Conservation (phyloP, 768 basidiomycete species). For the Auriscalpium orientale region DNA sequence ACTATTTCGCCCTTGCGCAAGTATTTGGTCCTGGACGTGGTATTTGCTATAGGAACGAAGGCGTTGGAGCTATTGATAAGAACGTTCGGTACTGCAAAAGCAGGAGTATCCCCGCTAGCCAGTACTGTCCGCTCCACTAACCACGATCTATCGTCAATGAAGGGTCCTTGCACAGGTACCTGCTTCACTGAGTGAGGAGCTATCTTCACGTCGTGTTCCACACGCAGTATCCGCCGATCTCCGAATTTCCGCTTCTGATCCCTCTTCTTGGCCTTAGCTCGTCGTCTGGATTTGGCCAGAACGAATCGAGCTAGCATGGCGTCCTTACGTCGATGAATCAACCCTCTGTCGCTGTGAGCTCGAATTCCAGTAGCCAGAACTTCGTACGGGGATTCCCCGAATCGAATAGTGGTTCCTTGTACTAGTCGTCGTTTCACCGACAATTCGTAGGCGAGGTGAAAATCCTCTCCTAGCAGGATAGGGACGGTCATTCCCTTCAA, state of each 20-base stretch:
- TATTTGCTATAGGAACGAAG: not conserved
- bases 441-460: too few relatives aligned
- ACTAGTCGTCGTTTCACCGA: too few relatives aligned
- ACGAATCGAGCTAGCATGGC: not conserved
- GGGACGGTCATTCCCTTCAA: too few relatives aligned
- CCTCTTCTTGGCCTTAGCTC: not conserved
- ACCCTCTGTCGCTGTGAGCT: slow-evolving; percentile 6
- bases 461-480: too few relatives aligned
- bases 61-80: not conserved
- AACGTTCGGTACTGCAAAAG: not conserved
- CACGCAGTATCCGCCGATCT: not conserved
- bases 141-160: not conserved
- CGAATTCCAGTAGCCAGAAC: slow-evolving; percentile 10
- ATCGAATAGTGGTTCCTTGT: too few relatives aligned
- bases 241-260: not conserved
- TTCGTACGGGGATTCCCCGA: too few relatives aligned
- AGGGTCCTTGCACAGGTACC: not conserved
- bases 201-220: not conserved
- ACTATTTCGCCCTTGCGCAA: not conserved
- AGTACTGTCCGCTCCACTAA: not conserved
- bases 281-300: not conserved
- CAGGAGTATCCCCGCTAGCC: slow-evolving; percentile 1
- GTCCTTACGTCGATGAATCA: not conserved
- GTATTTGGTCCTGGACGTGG: not conserved
- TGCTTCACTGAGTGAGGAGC: not conserved